These are phyloP conservation scores for Phyllosticta ampelicida DNA, from an alignment of 2,329 filamentous ascomycete species.

Conservation along the genomic window DNA sequence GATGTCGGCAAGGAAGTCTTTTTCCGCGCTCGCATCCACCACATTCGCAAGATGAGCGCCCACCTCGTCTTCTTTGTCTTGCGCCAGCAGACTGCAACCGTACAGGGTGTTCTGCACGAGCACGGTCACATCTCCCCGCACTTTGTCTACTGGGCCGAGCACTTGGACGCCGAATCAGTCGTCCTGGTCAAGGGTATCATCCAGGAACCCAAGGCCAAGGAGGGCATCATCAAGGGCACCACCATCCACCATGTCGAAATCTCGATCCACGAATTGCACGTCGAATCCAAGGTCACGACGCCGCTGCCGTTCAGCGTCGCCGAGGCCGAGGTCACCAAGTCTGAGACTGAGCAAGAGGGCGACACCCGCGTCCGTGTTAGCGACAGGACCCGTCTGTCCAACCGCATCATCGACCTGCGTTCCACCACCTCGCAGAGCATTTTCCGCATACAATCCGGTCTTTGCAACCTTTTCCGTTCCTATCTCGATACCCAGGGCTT, in stretches of 20 bases:
- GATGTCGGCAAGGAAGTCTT: slow-evolving; percentile 48
- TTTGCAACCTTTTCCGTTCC: slow-evolving; percentile 68
- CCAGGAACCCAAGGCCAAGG: slow-evolving; percentile 55
- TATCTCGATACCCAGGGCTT: slow-evolving; percentile 67
- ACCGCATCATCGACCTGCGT: slow-evolving; percentile 73
- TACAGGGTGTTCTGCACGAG: slow-evolving; percentile 69
- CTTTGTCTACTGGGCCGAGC: slow-evolving; percentile 82
- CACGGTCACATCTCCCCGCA: slow-evolving; percentile 54
- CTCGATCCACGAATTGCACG: slow-evolving; percentile 53
- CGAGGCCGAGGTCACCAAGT: slow-evolving; percentile 53
- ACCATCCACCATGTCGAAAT: slow-evolving; percentile 69
- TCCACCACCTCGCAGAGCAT: slow-evolving; percentile 80
- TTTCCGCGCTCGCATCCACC: slow-evolving; percentile 66
- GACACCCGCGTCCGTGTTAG: slow-evolving; percentile 51
- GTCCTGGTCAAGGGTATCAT: slow-evolving; percentile 66
- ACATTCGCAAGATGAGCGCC: slow-evolving; percentile 69
- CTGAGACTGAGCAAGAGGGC: slow-evolving; percentile 44
- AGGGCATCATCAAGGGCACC: slow-evolving; percentile 61
- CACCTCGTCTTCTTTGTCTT: slow-evolving; percentile 78
- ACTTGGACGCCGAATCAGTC: slow-evolving; percentile 66
- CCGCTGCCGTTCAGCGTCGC: slow-evolving; percentile 59
- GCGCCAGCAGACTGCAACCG: slow-evolving; percentile 69
- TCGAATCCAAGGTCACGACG: slow-evolving; percentile 50
- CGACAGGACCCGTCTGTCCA: slow-evolving; percentile 62
- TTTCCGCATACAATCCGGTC: slow-evolving; percentile 73